Evolutionary conservation across 306 rosid genomes (phyloP).

Genomic region (Psophocarpus tetragonolobus): DNA sequence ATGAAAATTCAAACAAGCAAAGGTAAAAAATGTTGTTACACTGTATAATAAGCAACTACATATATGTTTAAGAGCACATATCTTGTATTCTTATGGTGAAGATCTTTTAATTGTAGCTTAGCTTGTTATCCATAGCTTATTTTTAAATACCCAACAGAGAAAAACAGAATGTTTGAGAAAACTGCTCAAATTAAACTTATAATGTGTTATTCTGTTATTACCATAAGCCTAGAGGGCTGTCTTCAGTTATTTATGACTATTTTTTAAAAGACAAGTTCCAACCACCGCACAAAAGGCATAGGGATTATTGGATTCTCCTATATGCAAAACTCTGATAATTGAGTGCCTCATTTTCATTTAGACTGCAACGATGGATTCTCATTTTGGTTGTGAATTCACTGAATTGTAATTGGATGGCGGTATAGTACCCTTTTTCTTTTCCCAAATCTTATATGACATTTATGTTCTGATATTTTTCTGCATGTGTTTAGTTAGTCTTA

Average conservation of each 20-base stretch:
- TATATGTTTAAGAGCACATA: background rate
- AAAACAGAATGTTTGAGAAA: background rate
- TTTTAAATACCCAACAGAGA: background rate
- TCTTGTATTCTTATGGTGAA: background rate
- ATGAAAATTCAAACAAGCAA: slow-evolving; percentile 9
- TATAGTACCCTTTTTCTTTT: background rate
- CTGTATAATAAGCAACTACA: background rate
- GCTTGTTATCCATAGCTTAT: background rate
- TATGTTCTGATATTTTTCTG: background rate
- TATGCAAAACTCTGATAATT: background rate
- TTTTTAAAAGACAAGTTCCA: background rate
- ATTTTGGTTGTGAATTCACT: background rate
- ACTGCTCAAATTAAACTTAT: background rate
- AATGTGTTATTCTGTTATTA: background rate
- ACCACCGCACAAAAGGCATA: background rate
- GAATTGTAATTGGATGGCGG: background rate
- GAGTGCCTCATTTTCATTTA: background rate
- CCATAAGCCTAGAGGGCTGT: background rate
- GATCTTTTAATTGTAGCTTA: background rate
- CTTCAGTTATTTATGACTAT: background rate
- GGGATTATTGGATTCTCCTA: background rate
- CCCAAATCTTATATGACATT: background rate
- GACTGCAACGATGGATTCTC: background rate
- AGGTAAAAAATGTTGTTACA: background rate
- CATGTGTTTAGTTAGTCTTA: background rate